These are phyloP conservation scores for Lenwebbia sp. DNA, from an alignment of 345 rosid genomes.

Conservation along the genomic window DNA sequence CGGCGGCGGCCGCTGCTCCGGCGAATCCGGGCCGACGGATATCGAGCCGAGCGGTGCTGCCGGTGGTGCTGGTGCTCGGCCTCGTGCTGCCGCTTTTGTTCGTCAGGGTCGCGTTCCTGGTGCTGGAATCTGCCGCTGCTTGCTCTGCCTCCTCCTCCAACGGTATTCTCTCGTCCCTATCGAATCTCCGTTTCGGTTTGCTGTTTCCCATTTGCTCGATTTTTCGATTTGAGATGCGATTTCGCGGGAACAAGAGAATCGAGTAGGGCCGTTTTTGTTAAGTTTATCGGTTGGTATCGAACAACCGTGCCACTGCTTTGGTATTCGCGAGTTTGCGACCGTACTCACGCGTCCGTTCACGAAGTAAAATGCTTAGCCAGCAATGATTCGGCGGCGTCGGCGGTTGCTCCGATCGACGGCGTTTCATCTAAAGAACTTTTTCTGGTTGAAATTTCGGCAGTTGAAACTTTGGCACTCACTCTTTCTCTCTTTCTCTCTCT, in stretches of 20 bases:
- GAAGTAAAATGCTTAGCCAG: not conserved
- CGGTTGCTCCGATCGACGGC: not conserved
- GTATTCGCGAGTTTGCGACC: not conserved
- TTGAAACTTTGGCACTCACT: not conserved
- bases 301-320: not conserved
- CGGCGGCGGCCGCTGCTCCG: slow-evolving; percentile 6
- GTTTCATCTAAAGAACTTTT: not conserved
- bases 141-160: slow-evolving; percentile 55
- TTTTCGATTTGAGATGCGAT: not conserved
- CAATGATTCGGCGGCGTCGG: not conserved
- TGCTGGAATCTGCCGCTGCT: slow-evolving; percentile 62
- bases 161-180: slow-evolving; percentile 2
- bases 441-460: not conserved
- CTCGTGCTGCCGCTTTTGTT: slow-evolving; percentile 54
- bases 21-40: slow-evolving; percentile 40
- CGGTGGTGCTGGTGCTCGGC: slow-evolving; percentile 43
- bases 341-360: not conserved
- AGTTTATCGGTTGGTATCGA: not conserved
- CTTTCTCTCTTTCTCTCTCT: not conserved
- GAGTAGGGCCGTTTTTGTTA: not conserved
- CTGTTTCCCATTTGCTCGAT: not conserved
- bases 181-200: not conserved
- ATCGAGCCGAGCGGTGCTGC: slow-evolving; percentile 36
- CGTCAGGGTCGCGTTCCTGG: slow-evolving; percentile 59
- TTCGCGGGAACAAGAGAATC: not conserved